Evolutionary conservation across 148 eudicot genomes (phyloP).

Genomic region (Silene conica): DNA sequence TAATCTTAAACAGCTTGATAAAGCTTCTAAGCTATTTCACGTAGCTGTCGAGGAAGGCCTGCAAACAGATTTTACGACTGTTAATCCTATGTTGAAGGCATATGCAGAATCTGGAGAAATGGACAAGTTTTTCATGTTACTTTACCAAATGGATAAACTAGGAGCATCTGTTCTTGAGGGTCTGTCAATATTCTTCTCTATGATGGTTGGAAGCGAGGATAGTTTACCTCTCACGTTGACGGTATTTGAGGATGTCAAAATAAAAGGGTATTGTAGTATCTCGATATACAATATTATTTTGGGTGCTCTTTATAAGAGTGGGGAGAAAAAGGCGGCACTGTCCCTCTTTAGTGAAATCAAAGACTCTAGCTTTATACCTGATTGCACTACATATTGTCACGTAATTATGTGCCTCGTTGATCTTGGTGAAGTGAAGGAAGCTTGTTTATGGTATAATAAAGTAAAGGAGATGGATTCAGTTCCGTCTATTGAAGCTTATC

Average conservation of each 20-base stretch:
- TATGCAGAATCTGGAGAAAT: constrained; percentile 58
- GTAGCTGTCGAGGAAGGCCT: constrained; percentile 65
- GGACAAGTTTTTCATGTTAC: constrained; percentile 59
- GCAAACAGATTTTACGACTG: constrained; percentile 63
- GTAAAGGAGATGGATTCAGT: constrained; percentile 50
- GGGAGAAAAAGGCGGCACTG: constrained; percentile 52
- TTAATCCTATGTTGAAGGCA: constrained; percentile 57
- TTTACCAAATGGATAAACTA: constrained; percentile 56
- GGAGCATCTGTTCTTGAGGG: constrained; percentile 46
- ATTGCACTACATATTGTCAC: constrained; percentile 54
- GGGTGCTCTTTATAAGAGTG: constrained; percentile 48
- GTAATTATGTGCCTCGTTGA: constrained; percentile 59
- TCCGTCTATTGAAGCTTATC: constrained; percentile 69
- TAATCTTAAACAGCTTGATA: constrained; percentile 44
- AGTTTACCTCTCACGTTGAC: constrained; percentile 42
- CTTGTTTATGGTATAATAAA: constrained; percentile 60
- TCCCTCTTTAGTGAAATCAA: constrained; percentile 55
- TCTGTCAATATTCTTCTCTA: constrained; percentile 55
- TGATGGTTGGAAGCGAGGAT: constrained; percentile 44
- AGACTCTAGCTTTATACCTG: constrained; percentile 49
- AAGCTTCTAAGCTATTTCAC: constrained; percentile 63
- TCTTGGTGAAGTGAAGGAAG: constrained; percentile 59
- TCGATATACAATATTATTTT: constrained; percentile 64
- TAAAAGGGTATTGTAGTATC: constrained; percentile 50
- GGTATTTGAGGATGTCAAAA: constrained; percentile 52